Evolutionary conservation across 495 filamentous ascomycete species (phyloP), one percentile per base, ranked within the genome.

Genomic region (Annulohypoxylon maeteangense): DNA sequence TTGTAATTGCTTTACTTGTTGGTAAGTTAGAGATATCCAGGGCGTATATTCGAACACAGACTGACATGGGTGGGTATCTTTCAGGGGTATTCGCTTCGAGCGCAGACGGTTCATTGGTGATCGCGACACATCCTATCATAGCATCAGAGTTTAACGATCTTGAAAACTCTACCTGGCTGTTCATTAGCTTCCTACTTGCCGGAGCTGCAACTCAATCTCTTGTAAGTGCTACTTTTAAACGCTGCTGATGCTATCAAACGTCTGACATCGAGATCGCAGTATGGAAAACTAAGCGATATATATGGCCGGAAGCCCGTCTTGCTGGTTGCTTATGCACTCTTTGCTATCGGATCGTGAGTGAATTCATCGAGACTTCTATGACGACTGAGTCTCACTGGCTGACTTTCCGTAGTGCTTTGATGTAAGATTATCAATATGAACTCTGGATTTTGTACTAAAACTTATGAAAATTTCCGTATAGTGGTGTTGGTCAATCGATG

Each of bases 71-170:
- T n/a, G n/a, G n/a, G n/a, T 32, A 45, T 20, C 6, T 16, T 22
- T 4, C 11, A 89, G 90, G 89, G 11, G 88, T 90, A 45, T 90
- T 92, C 55, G 85, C 90, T 18, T 86, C 85, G 12, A 87, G 89
- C 68, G 83, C 87, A 20, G 90, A 93, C 74, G 77, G 78, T 0
- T 88, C 88, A 0, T 81, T 93, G 0, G 81, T 92, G 0, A 79
- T 92, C 55, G 89, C 90, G 0, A 88, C 89, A 0, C 85, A 90
- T 36, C 83, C 83, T 7, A 80, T 77, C 36, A 89, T 93, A 34
- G 87, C 90, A 0, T 93, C 90, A 34, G 87, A 91, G 62, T 92
- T 92, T 76, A 79, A 87, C 65, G 81, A 80, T 31, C 72, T 92
- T 8, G 81, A 81, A 7, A 81, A 87, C 65, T 88, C 87, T 1